Evolutionary conservation across 2,329 filamentous ascomycete species (phyloP).

Genomic region (Berkeleyomyces basicola): DNA sequence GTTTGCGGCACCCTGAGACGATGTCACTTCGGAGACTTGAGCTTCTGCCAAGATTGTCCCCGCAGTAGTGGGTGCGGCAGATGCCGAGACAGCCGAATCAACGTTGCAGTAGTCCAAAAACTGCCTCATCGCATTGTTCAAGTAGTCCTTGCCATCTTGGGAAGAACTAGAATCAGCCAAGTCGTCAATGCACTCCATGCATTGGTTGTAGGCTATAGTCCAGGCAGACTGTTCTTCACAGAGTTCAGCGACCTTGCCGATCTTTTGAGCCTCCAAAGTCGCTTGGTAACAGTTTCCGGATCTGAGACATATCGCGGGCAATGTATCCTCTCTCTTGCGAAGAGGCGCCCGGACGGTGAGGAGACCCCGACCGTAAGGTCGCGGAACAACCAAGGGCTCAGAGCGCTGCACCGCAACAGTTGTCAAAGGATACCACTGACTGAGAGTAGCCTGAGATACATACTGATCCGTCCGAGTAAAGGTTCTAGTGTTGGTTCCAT

Average conservation of each 20-base stretch:
- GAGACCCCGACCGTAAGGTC: too few species aligned
- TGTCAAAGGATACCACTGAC: not conserved
- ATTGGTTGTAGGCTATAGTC: slow-evolving; percentile 25
- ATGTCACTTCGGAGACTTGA: not conserved
- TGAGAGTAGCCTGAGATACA: slow-evolving; percentile 26
- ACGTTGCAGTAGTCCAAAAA: not conserved
- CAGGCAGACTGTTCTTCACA: slow-evolving; percentile 31
- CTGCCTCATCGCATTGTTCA: not conserved
- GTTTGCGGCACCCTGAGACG: not conserved
- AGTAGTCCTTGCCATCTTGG: not conserved
- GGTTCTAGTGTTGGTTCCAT: slow-evolving; percentile 22
- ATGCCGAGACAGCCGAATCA: not conserved
- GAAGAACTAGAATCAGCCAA: slow-evolving; percentile 1
- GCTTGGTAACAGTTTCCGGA: slow-evolving; percentile 36
- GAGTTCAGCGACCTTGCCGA: slow-evolving; percentile 31
- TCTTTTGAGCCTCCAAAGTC: slow-evolving; percentile 26
- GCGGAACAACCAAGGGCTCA: slow-evolving; percentile 15
- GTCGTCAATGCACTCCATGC: slow-evolving; percentile 21
- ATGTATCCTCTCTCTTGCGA: slow-evolving; percentile 16
- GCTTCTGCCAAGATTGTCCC: not conserved
- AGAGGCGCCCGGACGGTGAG: not conserved
- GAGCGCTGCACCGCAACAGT: not conserved
- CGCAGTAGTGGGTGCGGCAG: not conserved
- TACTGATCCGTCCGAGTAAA: slow-evolving; percentile 40
- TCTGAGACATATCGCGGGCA: slow-evolving; percentile 29